A percentile compares a stretch with the other conserved stretches of the same genome.
phyloP scores from a whole-genome alignment of 2,329 filamentous ascomycete genomes.

The Macrophomina phaseolina region DNA sequence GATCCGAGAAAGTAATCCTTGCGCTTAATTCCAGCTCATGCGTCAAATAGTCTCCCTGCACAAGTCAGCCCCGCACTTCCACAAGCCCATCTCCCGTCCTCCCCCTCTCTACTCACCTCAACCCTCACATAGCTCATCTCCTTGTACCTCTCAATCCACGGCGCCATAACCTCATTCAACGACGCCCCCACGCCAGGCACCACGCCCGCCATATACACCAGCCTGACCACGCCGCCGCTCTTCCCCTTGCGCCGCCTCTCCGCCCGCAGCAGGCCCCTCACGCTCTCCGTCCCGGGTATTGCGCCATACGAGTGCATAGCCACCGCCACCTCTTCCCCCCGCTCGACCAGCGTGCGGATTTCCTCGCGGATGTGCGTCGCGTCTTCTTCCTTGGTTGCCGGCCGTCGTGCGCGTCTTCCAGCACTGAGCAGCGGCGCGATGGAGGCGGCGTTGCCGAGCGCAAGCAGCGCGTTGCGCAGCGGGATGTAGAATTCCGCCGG shows the following conservation, averaged over 20 bases:
- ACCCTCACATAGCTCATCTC: not conserved
- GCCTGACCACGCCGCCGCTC: slow-evolving; percentile 39
- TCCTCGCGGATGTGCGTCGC: slow-evolving; percentile 37
- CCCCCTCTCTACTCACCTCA: not conserved
- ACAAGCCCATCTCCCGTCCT: no score
- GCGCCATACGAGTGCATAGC: slow-evolving; percentile 47
- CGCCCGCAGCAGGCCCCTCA: slow-evolving; percentile 37
- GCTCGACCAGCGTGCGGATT: slow-evolving; percentile 34
- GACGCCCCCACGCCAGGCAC: not conserved
- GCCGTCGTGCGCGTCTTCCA: slow-evolving; percentile 16
- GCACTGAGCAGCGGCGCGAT: slow-evolving; percentile 29
- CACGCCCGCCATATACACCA: slow-evolving; percentile 35
- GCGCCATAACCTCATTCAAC: slow-evolving; percentile 8
- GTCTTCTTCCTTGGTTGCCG: slow-evolving; percentile 39
- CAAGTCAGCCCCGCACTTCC: not conserved
- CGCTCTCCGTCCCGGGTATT: slow-evolving; percentile 37
- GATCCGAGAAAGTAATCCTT: slow-evolving; percentile 31
- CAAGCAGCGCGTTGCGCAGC: slow-evolving; percentile 28
- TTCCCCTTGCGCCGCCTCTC: slow-evolving; percentile 37
- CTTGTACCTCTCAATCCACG: not conserved
- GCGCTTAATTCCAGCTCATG: slow-evolving; percentile 29
- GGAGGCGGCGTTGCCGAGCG: slow-evolving; percentile 32
- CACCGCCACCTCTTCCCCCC: slow-evolving; percentile 42
- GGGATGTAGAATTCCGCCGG: slow-evolving; percentile 30
- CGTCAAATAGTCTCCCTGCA: not conserved